These are phyloP conservation scores for Keqinozyma sinolaborantium DNA, from an alignment of 1,139 yeast genomes.

Conservation along the genomic window DNA sequence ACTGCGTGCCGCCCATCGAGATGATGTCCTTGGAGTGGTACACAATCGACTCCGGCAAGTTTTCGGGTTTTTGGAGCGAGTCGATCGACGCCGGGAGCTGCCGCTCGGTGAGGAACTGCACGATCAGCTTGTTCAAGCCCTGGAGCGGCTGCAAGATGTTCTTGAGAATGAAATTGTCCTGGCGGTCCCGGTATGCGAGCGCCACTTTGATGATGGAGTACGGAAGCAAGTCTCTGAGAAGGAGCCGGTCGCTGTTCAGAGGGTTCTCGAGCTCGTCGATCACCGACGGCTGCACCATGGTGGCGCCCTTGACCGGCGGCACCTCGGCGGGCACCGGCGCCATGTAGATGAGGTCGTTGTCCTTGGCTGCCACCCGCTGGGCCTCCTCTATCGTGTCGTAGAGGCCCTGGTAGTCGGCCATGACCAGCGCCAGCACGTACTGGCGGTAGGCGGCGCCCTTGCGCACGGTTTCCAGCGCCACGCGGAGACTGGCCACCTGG, in stretches of 20 bases:
- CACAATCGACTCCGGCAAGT: constrained; percentile 55
- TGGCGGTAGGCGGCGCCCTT: constrained; percentile 38
- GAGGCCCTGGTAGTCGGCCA: constrained; percentile 50
- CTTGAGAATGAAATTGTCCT: constrained; percentile 50
- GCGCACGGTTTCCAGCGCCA: constrained; percentile 28
- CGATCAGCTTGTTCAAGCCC: constrained; percentile 46
- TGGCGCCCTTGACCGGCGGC: constrained; percentile 44
- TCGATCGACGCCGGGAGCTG: constrained; percentile 64
- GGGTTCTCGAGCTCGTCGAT: constrained; percentile 26
- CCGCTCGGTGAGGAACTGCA: constrained; percentile 38
- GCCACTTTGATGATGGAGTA: constrained; percentile 63
- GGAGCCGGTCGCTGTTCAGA: constrained; percentile 14
- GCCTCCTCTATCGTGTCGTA: constrained; percentile 39
- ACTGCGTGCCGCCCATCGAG: constrained; percentile 50
- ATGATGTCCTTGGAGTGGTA: constrained; percentile 54
- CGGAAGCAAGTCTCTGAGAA: constrained; percentile 65
- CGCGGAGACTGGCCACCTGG: constrained; percentile 57
- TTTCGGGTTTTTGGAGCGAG: constrained; percentile 59
- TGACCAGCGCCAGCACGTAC: constrained; percentile 39
- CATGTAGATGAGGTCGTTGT: constrained; percentile 76
- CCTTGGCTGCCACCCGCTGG: constrained; percentile 62
- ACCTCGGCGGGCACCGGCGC: constrained; percentile 54
- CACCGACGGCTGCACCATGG: constrained; percentile 52
- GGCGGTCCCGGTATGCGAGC: constrained; percentile 66
- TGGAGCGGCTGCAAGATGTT: constrained; percentile 51